Evolutionary conservation across 179 eudicot species (phyloP), one percentile per base, ranked within the genome.

Genomic region (Silene vulgaris): DNA sequence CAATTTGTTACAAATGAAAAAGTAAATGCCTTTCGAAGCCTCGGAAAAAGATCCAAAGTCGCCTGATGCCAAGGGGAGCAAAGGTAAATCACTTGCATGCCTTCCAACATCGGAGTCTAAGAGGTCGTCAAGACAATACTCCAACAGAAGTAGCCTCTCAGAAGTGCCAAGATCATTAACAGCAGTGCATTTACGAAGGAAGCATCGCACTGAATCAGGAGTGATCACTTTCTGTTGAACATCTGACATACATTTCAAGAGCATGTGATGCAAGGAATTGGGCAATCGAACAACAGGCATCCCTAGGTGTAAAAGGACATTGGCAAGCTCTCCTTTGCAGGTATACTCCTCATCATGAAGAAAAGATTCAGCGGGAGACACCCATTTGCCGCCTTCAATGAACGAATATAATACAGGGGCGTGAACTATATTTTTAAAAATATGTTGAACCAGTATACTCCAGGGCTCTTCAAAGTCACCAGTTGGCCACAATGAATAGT

Each of bases 401-500:
- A 86, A 81, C 8, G 99, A 87, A 83, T 86, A 84, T 37, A 93
- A 80, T 50, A 96, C 97, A 35, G 98, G 92, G 65, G 84, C 84
- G 77, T 84, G 88, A 74, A 83, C 80, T 71, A 88, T 75, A 73
- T 82, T 84, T 77, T 76, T 85, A 85, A 90, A 96, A 21, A 93
- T 84, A 65, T 88, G 89, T 78, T 91, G 88, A 29, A 93, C 97
- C 72, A 93, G 82, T 80, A 88, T 82, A 84, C 76, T 90, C 99
- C 99, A 96, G 52, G 99, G 99, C 85, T 96, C 97, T 83, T 96
- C 98, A 82, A 96, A 96, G 61, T 90, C 87, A 78, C 99, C 99
- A 66, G 79, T 80, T 60, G 98, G 99, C 92, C 91, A 96, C 50
- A 96, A 75, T 72, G 97, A 87, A 84, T 91, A 96, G 79, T 96